Evolutionary conservation across 192 early-diverging fungal species (phyloP).

Genomic region (Dissophora globulifera): DNA sequence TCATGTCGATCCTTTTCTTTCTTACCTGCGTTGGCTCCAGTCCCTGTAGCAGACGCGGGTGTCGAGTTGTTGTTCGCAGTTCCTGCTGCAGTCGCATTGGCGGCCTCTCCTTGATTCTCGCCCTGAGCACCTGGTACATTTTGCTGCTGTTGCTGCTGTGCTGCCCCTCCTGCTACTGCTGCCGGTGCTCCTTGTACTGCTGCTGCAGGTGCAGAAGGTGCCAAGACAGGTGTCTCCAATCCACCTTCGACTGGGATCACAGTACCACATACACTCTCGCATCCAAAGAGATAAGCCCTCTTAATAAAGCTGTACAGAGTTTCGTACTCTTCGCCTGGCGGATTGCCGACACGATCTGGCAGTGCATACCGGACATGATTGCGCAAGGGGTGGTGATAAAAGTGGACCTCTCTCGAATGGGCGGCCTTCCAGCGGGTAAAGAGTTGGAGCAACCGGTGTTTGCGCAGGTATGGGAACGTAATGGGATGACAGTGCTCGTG

Average conservation of each 20-base stretch:
- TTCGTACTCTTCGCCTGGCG: constrained; percentile 53
- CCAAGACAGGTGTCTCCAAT: constrained; percentile 21
- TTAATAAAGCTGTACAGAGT: constrained; percentile 50
- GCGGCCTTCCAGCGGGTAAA: constrained; percentile 51
- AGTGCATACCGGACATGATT: constrained; percentile 47
- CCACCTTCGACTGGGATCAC: constrained; percentile 51
- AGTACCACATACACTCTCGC: constrained; percentile 50
- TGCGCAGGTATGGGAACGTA: constrained; percentile 41
- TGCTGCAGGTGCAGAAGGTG: constrained; percentile 1
- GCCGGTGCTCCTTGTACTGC: constrained; percentile 1
- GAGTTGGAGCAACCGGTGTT: constrained; percentile 36
- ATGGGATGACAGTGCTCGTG: constrained; percentile 46
- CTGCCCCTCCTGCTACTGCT: not conserved
- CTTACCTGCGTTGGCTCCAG: constrained; percentile 29
- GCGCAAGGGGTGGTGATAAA: constrained; percentile 43
- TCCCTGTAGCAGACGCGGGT: constrained; percentile 19
- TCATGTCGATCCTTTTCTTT: too few relatives aligned
- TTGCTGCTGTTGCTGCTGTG: too few relatives aligned
- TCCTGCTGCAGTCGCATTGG: not conserved
- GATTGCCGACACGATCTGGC: constrained; percentile 47
- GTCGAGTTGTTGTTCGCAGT: constrained; percentile 1
- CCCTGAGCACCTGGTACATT: too few relatives aligned
- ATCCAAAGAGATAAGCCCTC: constrained; percentile 49
- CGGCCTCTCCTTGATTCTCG: not conserved
- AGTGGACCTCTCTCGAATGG: constrained; percentile 49